Percentiles rank a stretch among this genome's conserved stretches.
phyloP scores from a whole-genome alignment of 108 stramenopile species.

The Mediolabrus comicus region DNA sequence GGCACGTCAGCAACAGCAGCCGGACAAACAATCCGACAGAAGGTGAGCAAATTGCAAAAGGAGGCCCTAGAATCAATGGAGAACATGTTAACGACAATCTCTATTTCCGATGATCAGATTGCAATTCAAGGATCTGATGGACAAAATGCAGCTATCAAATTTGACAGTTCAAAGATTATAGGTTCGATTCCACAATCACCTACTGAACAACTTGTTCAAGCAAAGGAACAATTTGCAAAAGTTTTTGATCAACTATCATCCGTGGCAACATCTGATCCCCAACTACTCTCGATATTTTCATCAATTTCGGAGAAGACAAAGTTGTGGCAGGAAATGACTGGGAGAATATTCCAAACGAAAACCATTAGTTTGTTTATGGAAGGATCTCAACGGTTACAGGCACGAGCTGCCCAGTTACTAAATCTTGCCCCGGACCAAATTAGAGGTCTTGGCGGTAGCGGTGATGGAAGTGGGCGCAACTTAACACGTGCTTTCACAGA shows the following conservation, averaged over 20 bases:
- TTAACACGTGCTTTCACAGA: constrained; percentile 85
- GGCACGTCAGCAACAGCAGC: background rate
- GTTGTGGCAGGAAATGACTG: constrained; percentile 83
- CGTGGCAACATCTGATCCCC: constrained; percentile 74
- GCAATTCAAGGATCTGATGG: constrained; percentile 11
- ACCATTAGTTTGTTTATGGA: constrained; percentile 81
- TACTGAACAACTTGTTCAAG: constrained; percentile 1
- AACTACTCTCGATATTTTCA: constrained; percentile 59
- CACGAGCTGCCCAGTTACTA: constrained; percentile 65
- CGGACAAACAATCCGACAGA: constrained; percentile 12
- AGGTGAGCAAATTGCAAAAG: constrained; percentile 58
- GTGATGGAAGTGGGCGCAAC: background rate
- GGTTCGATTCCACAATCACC: background rate
- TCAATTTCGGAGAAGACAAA: constrained; percentile 74
- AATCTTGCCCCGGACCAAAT: constrained; percentile 56
- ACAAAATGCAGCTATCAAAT: constrained; percentile 10
- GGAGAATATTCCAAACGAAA: constrained; percentile 70
- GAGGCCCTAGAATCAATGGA: constrained; percentile 55
- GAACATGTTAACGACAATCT: constrained; percentile 22
- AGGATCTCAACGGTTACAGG: constrained; percentile 73
- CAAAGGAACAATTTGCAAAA: constrained; percentile 56
- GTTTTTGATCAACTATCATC: constrained; percentile 70
- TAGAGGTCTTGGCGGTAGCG: constrained; percentile 12
- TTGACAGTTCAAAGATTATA: constrained; percentile 16
- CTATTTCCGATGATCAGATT: constrained; percentile 3